These are phyloP conservation scores for Phycomyces blakesleeanus DNA, from an alignment of 192 early-diverging fungal species.

Conservation along the genomic window DNA sequence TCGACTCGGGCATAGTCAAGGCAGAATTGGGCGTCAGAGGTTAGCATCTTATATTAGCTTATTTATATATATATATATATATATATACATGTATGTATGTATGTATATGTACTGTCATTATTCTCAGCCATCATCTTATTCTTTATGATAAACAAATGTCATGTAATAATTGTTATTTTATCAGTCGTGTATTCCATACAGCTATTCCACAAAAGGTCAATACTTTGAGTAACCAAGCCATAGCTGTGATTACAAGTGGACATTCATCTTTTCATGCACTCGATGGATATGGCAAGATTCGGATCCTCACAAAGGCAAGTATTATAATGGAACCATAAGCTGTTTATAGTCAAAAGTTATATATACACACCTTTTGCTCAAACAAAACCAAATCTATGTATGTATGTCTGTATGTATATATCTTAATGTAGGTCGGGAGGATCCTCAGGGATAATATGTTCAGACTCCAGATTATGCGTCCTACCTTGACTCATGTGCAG, in stretches of 20 bases:
- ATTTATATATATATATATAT: background rate
- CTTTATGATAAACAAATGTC: too few relatives aligned
- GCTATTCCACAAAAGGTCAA: conserved; percentile 15
- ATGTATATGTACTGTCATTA: background rate
- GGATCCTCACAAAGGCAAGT: background rate
- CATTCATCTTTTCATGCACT: conserved; percentile 35
- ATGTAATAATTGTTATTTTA: too few relatives aligned
- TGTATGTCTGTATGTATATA: too few relatives aligned
- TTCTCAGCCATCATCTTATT: background rate
- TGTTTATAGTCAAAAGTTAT: too few relatives aligned
- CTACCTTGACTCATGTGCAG: background rate
- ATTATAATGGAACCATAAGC: too few relatives aligned
- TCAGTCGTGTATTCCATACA: background rate
- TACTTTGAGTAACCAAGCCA: conserved; percentile 17
- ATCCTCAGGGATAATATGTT: conserved; percentile 20
- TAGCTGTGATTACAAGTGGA: conserved; percentile 32
- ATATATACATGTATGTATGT: background rate
- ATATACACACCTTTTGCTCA: too few relatives aligned
- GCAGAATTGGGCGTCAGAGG: background rate
- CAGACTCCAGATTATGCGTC: background rate
- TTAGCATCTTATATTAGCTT: background rate
- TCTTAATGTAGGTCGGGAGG: too few relatives aligned
- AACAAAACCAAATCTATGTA: too few relatives aligned
- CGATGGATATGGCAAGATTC: conserved; percentile 24
- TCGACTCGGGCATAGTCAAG: conserved; percentile 18